Evolutionary conservation across 768 basidiomycete species (phyloP), one percentile per base, ranked within the genome.

Genomic region (Suillus weaverae): DNA sequence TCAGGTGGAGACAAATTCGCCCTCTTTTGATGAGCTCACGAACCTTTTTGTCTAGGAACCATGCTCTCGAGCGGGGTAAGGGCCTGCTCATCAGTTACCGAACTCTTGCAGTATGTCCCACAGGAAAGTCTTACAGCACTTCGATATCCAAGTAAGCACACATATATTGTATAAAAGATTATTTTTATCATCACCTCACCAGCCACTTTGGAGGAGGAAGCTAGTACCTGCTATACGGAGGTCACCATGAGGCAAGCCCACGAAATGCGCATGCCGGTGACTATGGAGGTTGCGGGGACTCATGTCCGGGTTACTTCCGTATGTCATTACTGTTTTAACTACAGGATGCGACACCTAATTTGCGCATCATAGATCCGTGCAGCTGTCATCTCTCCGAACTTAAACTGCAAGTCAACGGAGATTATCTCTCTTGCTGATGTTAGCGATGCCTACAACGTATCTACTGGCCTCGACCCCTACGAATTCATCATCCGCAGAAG

Each of bases 401-500:
- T 94, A 59, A 83, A 87, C 11, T 91, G 91, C 77, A 87, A 87
- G 77, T 87, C 91, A 3, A 91, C 89, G 1, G 95, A 97, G 70
- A 86, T 97, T 62, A 88, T 96, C 62, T 84, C 86, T 7, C 77
- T 95, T 32, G 77, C 84, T 4, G 94, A 96, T 65, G 85, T 97
- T 67, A 93, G 92, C 76, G 95, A 97, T 69, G 85, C 93, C 1
- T 91, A 94, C 76, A 91, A 90, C 53, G 87, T 94, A 26, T 86
- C 88, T 2, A 90, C 88, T 18, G 90, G 91, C 8, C 84, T 87
- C 18, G 91, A 94, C 60, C 80, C 81, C n/a, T 72, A 89, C 62
- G 91, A 95, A 71, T 95, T 95, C 70, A 90, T 94, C 66, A 87
- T 95, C 66, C 84, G 93, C 51, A 84, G 89, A 53, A 86, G 85